A percentile compares a stretch with the other conserved stretches of the same genome.
phyloP scores from a whole-genome alignment of 768 basidiomycete species.

The Tylopilus vinaceipallidus region DNA sequence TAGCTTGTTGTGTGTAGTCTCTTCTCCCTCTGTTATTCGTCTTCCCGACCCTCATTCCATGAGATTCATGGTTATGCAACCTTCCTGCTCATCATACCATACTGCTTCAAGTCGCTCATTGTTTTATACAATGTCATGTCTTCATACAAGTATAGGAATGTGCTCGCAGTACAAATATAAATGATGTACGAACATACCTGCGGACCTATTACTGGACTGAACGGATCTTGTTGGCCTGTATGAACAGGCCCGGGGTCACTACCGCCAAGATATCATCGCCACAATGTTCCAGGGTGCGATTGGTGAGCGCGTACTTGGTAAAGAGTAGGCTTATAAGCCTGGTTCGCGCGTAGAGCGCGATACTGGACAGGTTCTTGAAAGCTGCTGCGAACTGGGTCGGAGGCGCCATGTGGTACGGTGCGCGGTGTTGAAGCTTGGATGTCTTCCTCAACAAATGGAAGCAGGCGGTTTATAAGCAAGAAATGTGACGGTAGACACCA shows the following conservation, averaged over 20 bases:
- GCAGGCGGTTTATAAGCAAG: not conserved
- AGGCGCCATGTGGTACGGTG: constrained; percentile 3
- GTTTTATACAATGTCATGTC: constrained; percentile 1
- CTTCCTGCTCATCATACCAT: not conserved
- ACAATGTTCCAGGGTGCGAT: not conserved
- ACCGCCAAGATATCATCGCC: not conserved
- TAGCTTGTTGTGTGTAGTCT: constrained; percentile 20
- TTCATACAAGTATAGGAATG: not conserved
- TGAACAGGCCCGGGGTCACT: constrained; percentile 1
- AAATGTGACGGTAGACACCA: not conserved
- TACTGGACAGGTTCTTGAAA: not conserved
- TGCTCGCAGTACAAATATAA: not conserved
- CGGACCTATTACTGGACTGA: no score
- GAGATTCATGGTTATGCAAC: not conserved
- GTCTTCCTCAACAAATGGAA: constrained; percentile 5
- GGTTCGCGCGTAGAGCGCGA: constrained; percentile 7
- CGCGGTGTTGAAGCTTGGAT: not conserved
- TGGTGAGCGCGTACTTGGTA: not conserved
- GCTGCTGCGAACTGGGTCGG: not conserved
- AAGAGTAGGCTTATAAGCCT: constrained; percentile 3
- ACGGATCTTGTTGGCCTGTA: constrained; percentile 1
- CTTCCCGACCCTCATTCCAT: not conserved
- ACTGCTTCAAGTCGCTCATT: not conserved
- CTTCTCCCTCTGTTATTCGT: not conserved
- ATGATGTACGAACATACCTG: not conserved